These are phyloP conservation scores for Aristolochia contorta DNA, from an alignment of 164 flowering plant genomes.

Conservation along the genomic window DNA sequence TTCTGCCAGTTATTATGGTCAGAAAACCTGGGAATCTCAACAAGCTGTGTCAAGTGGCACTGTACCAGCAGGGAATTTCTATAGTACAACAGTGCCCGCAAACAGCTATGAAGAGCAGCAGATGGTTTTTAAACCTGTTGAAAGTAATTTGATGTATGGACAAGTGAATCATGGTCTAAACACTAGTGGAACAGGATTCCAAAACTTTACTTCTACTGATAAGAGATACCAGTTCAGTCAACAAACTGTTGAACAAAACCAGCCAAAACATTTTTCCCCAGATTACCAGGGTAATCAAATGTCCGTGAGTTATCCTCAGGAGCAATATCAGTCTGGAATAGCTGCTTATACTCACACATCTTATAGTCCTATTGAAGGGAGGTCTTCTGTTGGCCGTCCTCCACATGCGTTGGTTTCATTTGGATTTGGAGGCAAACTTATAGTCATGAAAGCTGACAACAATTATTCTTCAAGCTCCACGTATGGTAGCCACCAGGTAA, in stretches of 20 bases:
- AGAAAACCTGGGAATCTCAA: conserved; percentile 34
- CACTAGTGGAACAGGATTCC: conserved; percentile 18
- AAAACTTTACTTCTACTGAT: conserved; percentile 26
- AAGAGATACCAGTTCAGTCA: conserved; percentile 31
- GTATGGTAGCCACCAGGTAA: conserved; percentile 56
- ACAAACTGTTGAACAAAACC: conserved; percentile 24
- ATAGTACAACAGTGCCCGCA: conserved; percentile 17
- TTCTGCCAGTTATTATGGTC: conserved; percentile 22
- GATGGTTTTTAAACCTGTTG: conserved; percentile 21
- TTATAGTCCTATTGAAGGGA: conserved; percentile 32
- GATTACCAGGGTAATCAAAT: conserved; percentile 39
- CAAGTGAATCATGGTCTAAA: conserved; percentile 21
- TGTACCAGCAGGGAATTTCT: conserved; percentile 17
- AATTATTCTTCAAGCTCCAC: conserved; percentile 22
- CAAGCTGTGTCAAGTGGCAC: conserved; percentile 12
- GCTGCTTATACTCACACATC: conserved; percentile 20
- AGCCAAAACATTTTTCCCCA: conserved; percentile 26
- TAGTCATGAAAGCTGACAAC: conserved; percentile 56
- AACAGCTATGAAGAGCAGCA: conserved; percentile 26
- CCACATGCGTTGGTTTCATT: conserved; percentile 87
- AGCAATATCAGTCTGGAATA: conserved; percentile 24
- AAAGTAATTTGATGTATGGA: conserved; percentile 22
- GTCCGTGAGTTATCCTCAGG: conserved; percentile 25
- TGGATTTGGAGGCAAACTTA: conserved; percentile 98
- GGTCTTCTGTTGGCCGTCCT: conserved; percentile 90